Base-by-base conservation (phyloP, 768 basidiomycete species). In the Suillus variegatus region DNA sequence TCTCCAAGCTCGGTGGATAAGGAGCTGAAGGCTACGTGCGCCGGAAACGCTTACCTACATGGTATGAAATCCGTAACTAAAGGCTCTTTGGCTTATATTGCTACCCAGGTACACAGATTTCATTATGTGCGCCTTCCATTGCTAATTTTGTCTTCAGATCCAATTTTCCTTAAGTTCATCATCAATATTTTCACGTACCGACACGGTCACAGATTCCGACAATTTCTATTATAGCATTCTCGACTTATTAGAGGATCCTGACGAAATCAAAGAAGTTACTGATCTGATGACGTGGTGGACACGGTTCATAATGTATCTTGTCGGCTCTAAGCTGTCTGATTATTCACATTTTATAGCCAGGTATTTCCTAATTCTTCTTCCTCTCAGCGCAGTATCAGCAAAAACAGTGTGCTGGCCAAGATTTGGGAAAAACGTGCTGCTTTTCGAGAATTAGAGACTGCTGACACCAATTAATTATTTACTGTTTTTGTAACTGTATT, bases 1-100 rank as follows among this genome's bases (percentile, higher is more conserved):
- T 75, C 72, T 2, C 74, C 75, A 1, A 76, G 75, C 56, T 75
- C 74, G 3, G 74, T 75, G 5, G 66, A 75, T 46, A 70, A 71
- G 47, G 73, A 72, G 52, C 56, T n/a, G n/a, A n/a, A n/a, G n/a
- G n/a, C n/a, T n/a, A n/a, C n/a, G n/a, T n/a, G n/a, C n/a, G n/a
- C n/a, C n/a, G n/a, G n/a, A n/a, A n/a, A n/a, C n/a, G n/a, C n/a
- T n/a, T n/a, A n/a, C n/a, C n/a, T n/a, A n/a, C n/a, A n/a, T n/a
- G n/a, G n/a, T n/a, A n/a, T n/a, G n/a, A n/a, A n/a, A n/a, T n/a
- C n/a, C n/a, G n/a, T n/a, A n/a, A n/a, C n/a, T n/a, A n/a, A n/a
- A n/a, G n/a, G n/a, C n/a, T n/a, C n/a, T n/a, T n/a, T n/a, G n/a
- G n/a, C n/a, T n/a, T n/a, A n/a, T n/a, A n/a, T 72, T 41, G 73